Conservation (phyloP, 179 eudicot genomes). For the Silene vulgaris region DNA sequence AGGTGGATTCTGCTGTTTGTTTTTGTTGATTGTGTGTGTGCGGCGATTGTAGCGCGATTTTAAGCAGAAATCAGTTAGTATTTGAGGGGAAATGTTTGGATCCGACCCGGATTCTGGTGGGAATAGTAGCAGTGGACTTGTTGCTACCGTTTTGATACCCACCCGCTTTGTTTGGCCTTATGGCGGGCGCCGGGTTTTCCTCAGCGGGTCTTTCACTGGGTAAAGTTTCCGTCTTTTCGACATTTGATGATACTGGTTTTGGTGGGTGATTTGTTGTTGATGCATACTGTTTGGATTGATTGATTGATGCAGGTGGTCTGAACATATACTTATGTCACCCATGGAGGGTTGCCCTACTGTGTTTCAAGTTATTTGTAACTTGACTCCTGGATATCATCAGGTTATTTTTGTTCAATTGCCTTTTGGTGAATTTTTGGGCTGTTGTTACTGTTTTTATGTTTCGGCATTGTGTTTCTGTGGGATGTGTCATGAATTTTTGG, state of each 20-base stretch:
- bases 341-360: conserved; percentile 74
- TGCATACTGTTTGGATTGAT: not conserved
- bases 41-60: not conserved
- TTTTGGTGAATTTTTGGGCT: conserved; percentile 3
- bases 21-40: no score
- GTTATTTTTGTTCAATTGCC: conserved; percentile 26
- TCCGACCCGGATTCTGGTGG: conserved; percentile 39
- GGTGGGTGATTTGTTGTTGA: conserved; percentile 11
- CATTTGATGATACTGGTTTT: conserved; percentile 8
- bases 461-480: not conserved
- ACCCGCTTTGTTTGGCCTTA: conserved; percentile 77
- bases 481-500: not conserved
- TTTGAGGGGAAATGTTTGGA: conserved; percentile 44
- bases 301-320: conserved; percentile 56
- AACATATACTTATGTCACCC: conserved; percentile 70
- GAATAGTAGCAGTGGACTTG: conserved; percentile 35
- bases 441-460: not conserved
- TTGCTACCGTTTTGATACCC: conserved; percentile 42
- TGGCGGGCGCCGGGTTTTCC: conserved; percentile 72
- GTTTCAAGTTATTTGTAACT: conserved; percentile 68
- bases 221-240: conserved; percentile 24
- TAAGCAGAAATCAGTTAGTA: not conserved
- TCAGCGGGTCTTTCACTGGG: conserved; percentile 81
- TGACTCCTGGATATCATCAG: conserved; percentile 79
- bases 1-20: no score